Evolutionary conservation across 305 asterid genomes (phyloP).

Genomic region (Lippia alba): DNA sequence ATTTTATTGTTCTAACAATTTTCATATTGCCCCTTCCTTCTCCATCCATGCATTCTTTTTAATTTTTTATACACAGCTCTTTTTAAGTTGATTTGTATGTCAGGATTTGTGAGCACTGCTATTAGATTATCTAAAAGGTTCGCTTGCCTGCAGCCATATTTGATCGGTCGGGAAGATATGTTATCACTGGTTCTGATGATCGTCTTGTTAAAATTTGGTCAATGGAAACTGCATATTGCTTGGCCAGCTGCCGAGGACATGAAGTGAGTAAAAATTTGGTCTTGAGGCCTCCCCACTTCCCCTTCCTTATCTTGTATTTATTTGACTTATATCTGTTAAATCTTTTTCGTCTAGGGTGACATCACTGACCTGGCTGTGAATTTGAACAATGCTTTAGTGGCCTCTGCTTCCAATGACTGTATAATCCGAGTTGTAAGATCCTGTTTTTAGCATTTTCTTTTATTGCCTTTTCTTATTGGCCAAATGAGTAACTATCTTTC

Average conservation of each 20-base stretch:
- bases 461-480: slow-evolving; percentile 24
- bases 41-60: slow-evolving; percentile 19
- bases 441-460: slow-evolving; percentile 21
- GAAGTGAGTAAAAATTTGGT: slow-evolving; percentile 65
- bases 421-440: slow-evolving; percentile 87
- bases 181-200: slow-evolving; percentile 97
- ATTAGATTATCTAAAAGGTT: slow-evolving; percentile 28
- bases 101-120: slow-evolving; percentile 29
- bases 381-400: slow-evolving; percentile 86
- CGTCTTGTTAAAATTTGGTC: slow-evolving; percentile 99
- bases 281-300: slow-evolving; percentile 26
- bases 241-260: slow-evolving; percentile 99
- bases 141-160: slow-evolving; percentile 72
- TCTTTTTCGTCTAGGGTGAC: slow-evolving; percentile 76
- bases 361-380: slow-evolving; percentile 98
- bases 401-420: slow-evolving; percentile 97
- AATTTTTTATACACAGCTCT: slow-evolving; percentile 17
- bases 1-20: slow-evolving; percentile 22
- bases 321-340: slow-evolving; percentile 37
- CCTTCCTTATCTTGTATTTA: slow-evolving; percentile 33
- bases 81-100: slow-evolving; percentile 20
- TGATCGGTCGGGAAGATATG: slow-evolving; percentile 95
- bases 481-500: slow-evolving; percentile 34
- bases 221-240: slow-evolving; percentile 97
- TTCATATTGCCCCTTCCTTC: slow-evolving; percentile 22